Evolutionary conservation across 192 early-diverging fungal genomes (phyloP), one percentile per base, ranked within the genome.

Genomic region (Podila epigama): DNA sequence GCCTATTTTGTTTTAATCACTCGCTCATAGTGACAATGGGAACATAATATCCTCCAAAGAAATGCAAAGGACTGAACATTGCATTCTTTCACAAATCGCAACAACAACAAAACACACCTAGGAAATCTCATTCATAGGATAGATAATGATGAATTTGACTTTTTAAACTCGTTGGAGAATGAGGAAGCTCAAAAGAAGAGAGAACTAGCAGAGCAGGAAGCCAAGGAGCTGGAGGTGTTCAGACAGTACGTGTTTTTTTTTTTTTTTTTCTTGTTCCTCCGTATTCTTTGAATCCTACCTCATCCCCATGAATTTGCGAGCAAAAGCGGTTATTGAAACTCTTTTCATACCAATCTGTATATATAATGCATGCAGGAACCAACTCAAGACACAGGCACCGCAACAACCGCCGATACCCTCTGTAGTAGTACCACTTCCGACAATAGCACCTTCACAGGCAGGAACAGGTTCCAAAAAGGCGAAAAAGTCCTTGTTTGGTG

Each of bases 141-240:
- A 28, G 91, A 91, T 31, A 82, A 83, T 8, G 91, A 90, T 18
- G 91, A 92, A 42, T 87, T 87, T 16, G 90, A 90, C 28, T 92
- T 88, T 63, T 83, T 89, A n/a, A 86, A 80, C 33, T 75, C 83
- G 2, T 68, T 91, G 22, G 85, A 89, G 20, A 82, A 84, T 33
- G 75, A 80, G 52, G 81, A 88, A 31, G 65, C 73, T 2, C 60
- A 79, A 32, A 77, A 82, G 44, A 84, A 88, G 37, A 35, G 54
- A 18, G 79, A 79, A 18, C 75, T 72, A 39, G 70, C 63, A 35
- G 57, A 71, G 20, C 83, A 83, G 50, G 87, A 85, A 59, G 58
- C 70, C 13, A 54, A 79, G 13, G 82, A 80, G 36, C 58, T 88
- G 13, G 83, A 85, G 55, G 63, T 59, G 31, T 88, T 83, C 68